Conservation (phyloP, 2,329 filamentous ascomycete genomes). For the Fusarium sp. region DNA sequence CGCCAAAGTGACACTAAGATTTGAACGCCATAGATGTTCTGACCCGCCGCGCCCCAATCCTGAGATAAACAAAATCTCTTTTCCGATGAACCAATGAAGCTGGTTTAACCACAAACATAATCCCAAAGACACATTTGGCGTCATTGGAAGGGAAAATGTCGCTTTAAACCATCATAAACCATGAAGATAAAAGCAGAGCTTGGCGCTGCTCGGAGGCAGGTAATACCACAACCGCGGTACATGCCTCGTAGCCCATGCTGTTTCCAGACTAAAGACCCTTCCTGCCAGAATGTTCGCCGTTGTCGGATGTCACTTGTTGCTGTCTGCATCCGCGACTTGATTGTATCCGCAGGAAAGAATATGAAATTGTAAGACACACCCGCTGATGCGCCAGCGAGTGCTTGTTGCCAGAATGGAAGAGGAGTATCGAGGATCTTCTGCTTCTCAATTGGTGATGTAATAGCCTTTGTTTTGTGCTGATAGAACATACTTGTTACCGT, state of each 20-base stretch:
- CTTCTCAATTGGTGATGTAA: conserved; percentile 56
- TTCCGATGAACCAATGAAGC: conserved; percentile 8
- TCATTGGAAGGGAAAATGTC: conserved; percentile 67
- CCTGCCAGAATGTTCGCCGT: conserved; percentile 77
- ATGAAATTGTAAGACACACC: conserved; percentile 97
- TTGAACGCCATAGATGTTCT: conserved; percentile 45
- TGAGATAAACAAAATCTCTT: conserved; percentile 16
- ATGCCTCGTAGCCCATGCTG: conserved; percentile 85
- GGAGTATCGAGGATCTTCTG: conserved; percentile 62
- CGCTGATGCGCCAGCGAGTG: conserved; percentile 86
- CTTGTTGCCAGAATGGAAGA: conserved; percentile 87
- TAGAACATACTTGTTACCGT: conserved; percentile 80
- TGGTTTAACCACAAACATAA: neutral
- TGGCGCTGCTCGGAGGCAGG: conserved; percentile 86
- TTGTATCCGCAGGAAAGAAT: conserved; percentile 96
- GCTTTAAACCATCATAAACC: conserved; percentile 89
- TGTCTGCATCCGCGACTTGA: conserved; percentile 98
- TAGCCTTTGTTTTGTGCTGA: conserved; percentile 63
- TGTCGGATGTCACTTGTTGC: conserved; percentile 70
- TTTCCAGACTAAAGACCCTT: conserved; percentile 81
- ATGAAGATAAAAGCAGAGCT: conserved; percentile 99
- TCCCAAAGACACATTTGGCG: neutral
- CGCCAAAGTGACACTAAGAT: conserved; percentile 4
- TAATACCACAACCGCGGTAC: conserved; percentile 96
- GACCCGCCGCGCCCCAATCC: conserved; percentile 7